Evolutionary conservation across 2,329 filamentous ascomycete species (phyloP).

Genomic region (Blastomyces parvus): DNA sequence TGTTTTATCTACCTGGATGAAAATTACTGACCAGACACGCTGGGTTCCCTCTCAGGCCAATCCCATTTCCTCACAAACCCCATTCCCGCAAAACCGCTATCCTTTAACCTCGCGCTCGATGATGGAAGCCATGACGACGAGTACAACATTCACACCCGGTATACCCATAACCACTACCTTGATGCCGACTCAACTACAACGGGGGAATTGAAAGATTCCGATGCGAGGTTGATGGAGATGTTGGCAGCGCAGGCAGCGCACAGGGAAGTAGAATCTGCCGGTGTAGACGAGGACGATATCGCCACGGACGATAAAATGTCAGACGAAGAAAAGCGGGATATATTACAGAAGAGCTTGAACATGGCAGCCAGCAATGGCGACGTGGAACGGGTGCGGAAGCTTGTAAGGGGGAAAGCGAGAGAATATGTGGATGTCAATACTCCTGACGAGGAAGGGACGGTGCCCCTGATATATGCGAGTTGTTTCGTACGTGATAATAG

Average conservation of each 20-base stretch:
- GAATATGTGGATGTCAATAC: slow-evolving; percentile 74
- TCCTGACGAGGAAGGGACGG: slow-evolving; percentile 86
- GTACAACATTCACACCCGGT: slow-evolving; percentile 27
- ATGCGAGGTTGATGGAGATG: slow-evolving; percentile 88
- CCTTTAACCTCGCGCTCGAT: slow-evolving; percentile 77
- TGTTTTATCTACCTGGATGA: neutral
- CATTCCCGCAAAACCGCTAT: slow-evolving; percentile 70
- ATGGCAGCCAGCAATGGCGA: slow-evolving; percentile 97
- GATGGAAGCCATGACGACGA: slow-evolving; percentile 65
- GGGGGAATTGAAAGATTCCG: slow-evolving; percentile 59
- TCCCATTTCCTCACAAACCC: slow-evolving; percentile 90
- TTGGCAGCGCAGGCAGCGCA: slow-evolving; percentile 86
- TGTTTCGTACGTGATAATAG: slow-evolving; percentile 65
- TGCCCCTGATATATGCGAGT: slow-evolving; percentile 94
- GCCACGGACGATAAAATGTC: slow-evolving; percentile 64
- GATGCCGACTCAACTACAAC: slow-evolving; percentile 35
- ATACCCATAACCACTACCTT: slow-evolving; percentile 22
- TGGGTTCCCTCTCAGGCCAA: slow-evolving; percentile 54
- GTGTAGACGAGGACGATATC: slow-evolving; percentile 72
- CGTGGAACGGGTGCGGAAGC: slow-evolving; percentile 64
- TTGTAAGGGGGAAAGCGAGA: slow-evolving; percentile 65
- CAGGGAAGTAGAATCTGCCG: slow-evolving; percentile 52
- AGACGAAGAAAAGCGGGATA: slow-evolving; percentile 65
- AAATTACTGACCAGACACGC: neutral
- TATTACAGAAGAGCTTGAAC: slow-evolving; percentile 77